A percentile compares a stretch with the other conserved stretches of the same genome.
Evolutionary conservation across 2,329 filamentous ascomycete genomes (phyloP).

Genomic region (Atkinsonella texensis): DNA sequence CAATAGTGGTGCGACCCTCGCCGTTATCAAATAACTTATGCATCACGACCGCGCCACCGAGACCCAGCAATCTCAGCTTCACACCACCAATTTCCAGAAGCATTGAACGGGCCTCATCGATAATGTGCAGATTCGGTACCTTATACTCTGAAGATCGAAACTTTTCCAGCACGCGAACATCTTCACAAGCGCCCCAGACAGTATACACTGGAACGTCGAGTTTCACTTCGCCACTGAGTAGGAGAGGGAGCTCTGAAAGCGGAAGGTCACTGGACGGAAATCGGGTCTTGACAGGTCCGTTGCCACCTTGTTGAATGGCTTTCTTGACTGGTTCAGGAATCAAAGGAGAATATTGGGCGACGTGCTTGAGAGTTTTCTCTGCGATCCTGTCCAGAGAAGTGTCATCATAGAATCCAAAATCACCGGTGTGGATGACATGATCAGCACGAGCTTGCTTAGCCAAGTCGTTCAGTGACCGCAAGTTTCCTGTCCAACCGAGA

Average conservation of each 20-base stretch:
- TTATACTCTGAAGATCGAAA: conserved; percentile 97
- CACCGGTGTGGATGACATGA: conserved; percentile 96
- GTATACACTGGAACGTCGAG: conserved; percentile 96
- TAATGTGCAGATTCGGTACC: conserved; percentile 92
- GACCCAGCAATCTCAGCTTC: conserved; percentile 83
- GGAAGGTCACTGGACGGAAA: conserved; percentile 73
- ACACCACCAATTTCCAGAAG: conserved; percentile 90
- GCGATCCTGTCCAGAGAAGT: conserved; percentile 93
- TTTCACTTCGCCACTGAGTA: conserved; percentile 78
- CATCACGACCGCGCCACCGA: conserved; percentile 97
- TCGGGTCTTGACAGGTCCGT: conserved; percentile 73
- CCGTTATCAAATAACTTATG: conserved; percentile 99
- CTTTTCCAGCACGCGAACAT: conserved; percentile 94
- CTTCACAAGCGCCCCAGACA: conserved; percentile 97
- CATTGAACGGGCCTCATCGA: conserved; percentile 94
- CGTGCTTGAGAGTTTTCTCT: conserved; percentile 97
- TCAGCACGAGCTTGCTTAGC: conserved; percentile 90
- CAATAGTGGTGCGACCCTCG: conserved; percentile 94
- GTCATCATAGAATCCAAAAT: conserved; percentile 98
- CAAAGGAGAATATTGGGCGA: conserved; percentile 94
- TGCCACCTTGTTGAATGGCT: conserved; percentile 50
- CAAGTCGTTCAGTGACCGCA: conserved; percentile 90
- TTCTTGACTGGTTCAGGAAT: conserved; percentile 69
- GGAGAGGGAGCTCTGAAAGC: conserved; percentile 81
- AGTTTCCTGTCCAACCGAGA: conserved; percentile 55